Conservation (phyloP, 768 basidiomycete genomes). For the Tricholomella constricta region DNA sequence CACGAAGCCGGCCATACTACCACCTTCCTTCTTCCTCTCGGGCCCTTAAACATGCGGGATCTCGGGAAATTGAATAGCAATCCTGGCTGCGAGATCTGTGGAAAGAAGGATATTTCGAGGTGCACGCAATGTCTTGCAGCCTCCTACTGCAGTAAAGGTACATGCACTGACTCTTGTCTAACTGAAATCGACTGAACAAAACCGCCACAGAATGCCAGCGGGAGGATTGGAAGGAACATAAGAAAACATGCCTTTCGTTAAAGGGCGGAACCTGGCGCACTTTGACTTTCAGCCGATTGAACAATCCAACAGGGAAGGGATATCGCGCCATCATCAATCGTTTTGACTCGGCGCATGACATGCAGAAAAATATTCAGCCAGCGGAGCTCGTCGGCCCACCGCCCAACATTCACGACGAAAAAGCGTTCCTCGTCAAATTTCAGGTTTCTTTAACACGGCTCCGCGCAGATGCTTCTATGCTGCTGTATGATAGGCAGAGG, state of each 20-base stretch:
- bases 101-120: constrained; percentile 30
- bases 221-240: constrained; percentile 43
- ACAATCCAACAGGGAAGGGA: not conserved
- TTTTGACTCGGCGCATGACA: constrained; percentile 20
- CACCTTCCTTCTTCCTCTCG: constrained; percentile 40
- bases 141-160: constrained; percentile 40
- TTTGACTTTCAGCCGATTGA: constrained; percentile 19
- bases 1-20: constrained; percentile 24
- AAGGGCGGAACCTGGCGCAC: constrained; percentile 40
- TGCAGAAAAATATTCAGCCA: not conserved
- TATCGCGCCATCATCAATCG: constrained; percentile 21
- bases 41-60: constrained; percentile 35
- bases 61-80: constrained; percentile 36
- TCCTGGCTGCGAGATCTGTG: constrained; percentile 41
- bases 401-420: constrained; percentile 35
- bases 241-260: constrained; percentile 35
- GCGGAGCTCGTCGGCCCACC: constrained; percentile 14
- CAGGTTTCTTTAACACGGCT: constrained; percentile 26
- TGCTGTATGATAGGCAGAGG: constrained; percentile 43
- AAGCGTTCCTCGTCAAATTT: constrained; percentile 41
- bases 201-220: constrained; percentile 38
- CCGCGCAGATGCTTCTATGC: constrained; percentile 18
- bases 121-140: constrained; percentile 38
- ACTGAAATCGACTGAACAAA: not conserved
- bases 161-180: constrained; percentile 1